Percentiles rank a stretch among this genome's conserved stretches.
Evolutionary conservation across 306 rosid genomes (phyloP).

Genomic region (Prinsepia uniflora): DNA sequence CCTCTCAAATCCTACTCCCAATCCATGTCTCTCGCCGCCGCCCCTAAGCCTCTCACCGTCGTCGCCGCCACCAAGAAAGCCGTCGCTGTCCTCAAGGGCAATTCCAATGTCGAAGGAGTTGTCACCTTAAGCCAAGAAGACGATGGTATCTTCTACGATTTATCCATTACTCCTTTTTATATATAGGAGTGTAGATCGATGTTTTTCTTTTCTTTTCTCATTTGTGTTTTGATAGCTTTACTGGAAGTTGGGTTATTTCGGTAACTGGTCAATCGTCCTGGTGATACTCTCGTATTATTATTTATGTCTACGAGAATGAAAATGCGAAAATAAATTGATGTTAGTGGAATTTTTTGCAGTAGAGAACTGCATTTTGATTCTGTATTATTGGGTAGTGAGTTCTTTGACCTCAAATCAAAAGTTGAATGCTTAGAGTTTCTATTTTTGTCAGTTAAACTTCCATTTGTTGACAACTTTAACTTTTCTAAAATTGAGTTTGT

Average conservation of each 20-base stretch:
- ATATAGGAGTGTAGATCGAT: background rate
- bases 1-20: constrained; percentile 30
- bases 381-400: constrained; percentile 1
- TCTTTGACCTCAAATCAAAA: background rate
- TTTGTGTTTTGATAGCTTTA: background rate
- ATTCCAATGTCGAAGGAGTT: constrained; percentile 54
- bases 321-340: background rate
- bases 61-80: constrained; percentile 64
- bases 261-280: background rate
- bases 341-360: background rate
- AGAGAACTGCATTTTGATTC: background rate
- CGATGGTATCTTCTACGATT: constrained; percentile 31
- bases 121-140: constrained; percentile 57
- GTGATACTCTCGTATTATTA: background rate
- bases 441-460: background rate
- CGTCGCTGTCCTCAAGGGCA: constrained; percentile 71
- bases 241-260: background rate
- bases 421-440: background rate
- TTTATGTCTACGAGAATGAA: background rate
- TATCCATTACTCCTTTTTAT: background rate
- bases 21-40: constrained; percentile 31
- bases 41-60: constrained; percentile 46
- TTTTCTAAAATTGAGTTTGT: background rate
- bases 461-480: background rate
- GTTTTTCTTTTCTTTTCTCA: no score